Evolutionary conservation across 2,329 filamentous ascomycete genomes (phyloP).

Genomic region (Phialophora chinensis): DNA sequence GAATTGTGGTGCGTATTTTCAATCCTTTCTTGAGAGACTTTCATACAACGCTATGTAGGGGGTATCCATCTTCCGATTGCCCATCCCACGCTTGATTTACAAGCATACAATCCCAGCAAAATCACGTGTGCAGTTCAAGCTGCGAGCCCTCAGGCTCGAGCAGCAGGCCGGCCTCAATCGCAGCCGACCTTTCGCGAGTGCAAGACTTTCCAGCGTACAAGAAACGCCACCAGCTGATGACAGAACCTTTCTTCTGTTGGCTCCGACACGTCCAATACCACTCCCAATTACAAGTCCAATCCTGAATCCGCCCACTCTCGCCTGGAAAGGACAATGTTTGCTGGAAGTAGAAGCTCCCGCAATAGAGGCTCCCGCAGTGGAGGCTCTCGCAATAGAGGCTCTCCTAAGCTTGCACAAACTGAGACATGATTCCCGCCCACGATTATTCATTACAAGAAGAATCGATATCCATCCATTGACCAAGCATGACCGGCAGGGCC

Average conservation of each 20-base stretch:
- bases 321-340: constrained; percentile 9
- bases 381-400: constrained; percentile 6
- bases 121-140: constrained; percentile 2
- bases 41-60: constrained; percentile 31
- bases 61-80: constrained; percentile 24
- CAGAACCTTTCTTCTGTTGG: constrained; percentile 13
- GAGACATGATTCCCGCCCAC: constrained; percentile 27
- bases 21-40: background rate
- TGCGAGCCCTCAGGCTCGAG: constrained; percentile 8
- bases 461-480: constrained; percentile 17
- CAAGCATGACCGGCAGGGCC: constrained; percentile 1
- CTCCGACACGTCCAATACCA: constrained; percentile 14
- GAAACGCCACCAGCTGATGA: constrained; percentile 15
- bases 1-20: background rate
- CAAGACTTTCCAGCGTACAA: constrained; percentile 9
- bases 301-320: constrained; percentile 3
- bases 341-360: constrained; percentile 12
- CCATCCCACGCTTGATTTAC: constrained; percentile 13
- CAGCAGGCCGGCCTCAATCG: constrained; percentile 4
- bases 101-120: constrained; percentile 11
- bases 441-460: constrained; percentile 35
- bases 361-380: constrained; percentile 5
- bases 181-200: background rate
- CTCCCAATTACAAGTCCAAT: constrained; percentile 12
- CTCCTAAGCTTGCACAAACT: background rate